Conservation (phyloP, 2,329 filamentous ascomycete species). For the Didymella pomorum region DNA sequence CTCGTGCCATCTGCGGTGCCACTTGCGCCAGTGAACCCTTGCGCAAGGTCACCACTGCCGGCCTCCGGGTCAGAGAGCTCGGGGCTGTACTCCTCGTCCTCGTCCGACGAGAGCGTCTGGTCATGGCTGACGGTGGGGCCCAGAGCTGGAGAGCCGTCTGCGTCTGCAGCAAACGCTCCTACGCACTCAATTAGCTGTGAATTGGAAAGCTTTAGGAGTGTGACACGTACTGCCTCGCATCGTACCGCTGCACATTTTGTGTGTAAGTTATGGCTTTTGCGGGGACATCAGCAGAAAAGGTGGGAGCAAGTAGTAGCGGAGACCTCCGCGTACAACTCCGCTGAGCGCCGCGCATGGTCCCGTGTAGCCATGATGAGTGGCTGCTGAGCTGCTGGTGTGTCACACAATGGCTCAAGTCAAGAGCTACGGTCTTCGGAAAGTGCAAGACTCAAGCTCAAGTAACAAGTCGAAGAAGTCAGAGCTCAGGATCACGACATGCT, state of each 20-base stretch:
- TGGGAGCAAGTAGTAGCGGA: conserved; percentile 24
- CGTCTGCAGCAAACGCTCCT: conserved; percentile 44
- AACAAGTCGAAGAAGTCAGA: background rate
- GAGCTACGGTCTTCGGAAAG: background rate
- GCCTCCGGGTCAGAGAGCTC: conserved; percentile 42
- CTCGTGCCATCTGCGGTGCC: conserved; percentile 33
- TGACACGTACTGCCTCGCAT: conserved; percentile 36
- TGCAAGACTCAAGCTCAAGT: too few species aligned
- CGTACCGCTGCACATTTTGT: conserved; percentile 33
- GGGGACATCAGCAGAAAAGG: conserved; percentile 18
- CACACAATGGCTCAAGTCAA: background rate
- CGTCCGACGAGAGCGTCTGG: conserved; percentile 47
- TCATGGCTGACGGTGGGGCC: conserved; percentile 41
- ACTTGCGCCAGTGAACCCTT: conserved; percentile 32
- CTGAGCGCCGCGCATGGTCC: conserved; percentile 25
- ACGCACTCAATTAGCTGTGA: conserved; percentile 1
- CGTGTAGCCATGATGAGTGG: conserved; percentile 22
- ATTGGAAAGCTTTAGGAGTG: background rate
- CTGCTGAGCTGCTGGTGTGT: conserved; percentile 9
- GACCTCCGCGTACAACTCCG: conserved; percentile 1
- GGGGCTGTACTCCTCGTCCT: conserved; percentile 46
- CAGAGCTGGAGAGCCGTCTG: conserved; percentile 49
- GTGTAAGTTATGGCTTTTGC: conserved; percentile 25
- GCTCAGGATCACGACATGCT: conserved; percentile 18
- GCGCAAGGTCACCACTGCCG: conserved; percentile 22